Percentiles rank a stretch among this genome's conserved stretches.
Evolutionary conservation across 345 rosid species (phyloP).

Genomic region (Lagerstroemia speciosa): DNA sequence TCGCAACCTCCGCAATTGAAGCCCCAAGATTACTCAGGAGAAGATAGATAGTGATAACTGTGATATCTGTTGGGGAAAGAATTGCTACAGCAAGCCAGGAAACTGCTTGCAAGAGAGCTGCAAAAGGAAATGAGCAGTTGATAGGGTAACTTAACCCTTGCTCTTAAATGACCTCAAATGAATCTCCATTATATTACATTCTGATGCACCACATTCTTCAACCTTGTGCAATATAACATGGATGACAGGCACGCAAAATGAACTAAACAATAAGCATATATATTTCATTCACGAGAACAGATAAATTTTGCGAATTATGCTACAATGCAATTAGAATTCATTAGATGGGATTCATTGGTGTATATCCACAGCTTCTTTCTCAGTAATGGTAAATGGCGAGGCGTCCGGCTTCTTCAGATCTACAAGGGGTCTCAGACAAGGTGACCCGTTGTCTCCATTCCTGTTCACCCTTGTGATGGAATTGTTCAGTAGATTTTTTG

Average conservation of each 20-base stretch:
- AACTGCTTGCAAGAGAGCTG: conserved; percentile 78
- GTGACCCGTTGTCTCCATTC: too few relatives aligned
- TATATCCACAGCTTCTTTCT: too few relatives aligned
- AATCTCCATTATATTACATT: background rate
- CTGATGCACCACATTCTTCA: background rate
- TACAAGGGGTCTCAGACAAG: too few relatives aligned
- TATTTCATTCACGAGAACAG: too few relatives aligned
- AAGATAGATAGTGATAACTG: conserved; percentile 44
- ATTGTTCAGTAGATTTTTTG: too few relatives aligned
- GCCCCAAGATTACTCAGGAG: conserved; percentile 86
- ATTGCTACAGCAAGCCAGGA: conserved; percentile 73
- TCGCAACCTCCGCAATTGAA: conserved; percentile 82
- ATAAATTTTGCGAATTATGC: too few relatives aligned
- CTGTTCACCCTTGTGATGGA: too few relatives aligned
- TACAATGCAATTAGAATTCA: too few relatives aligned
- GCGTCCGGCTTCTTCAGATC: too few relatives aligned
- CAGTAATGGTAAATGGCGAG: too few relatives aligned
- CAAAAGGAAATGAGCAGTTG: conserved; percentile 8
- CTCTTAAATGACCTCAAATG: background rate
- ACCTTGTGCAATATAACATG: background rate
- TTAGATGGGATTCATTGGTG: too few relatives aligned
- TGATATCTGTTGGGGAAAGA: conserved; percentile 48
- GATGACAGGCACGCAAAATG: too few relatives aligned
- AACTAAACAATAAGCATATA: background rate
- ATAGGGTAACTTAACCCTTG: background rate